phyloP scores from a whole-genome alignment of 2,329 filamentous ascomycete genomes.

The Colletotrichum abscissum region DNA sequence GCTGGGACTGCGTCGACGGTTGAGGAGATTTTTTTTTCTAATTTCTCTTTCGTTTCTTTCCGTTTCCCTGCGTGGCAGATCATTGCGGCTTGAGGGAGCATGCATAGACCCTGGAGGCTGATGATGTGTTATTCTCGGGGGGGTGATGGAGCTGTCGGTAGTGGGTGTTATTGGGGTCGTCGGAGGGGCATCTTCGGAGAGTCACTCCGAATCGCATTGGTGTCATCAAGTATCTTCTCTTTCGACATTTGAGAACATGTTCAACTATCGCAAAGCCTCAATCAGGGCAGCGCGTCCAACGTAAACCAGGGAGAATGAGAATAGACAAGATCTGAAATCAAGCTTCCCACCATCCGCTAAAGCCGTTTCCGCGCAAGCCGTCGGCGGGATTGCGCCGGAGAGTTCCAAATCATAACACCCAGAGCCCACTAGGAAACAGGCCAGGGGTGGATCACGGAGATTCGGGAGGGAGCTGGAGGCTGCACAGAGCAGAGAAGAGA shows the following conservation, averaged over 20 bases:
- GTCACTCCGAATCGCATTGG: background rate
- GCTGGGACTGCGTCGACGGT: background rate
- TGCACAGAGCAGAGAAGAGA: background rate
- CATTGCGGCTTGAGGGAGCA: conserved; percentile 12
- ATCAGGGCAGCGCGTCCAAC: no score
- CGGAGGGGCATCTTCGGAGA: background rate
- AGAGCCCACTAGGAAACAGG: no score
- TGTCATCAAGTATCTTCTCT: no score
- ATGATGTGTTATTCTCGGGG: background rate
- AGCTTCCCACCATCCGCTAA: background rate
- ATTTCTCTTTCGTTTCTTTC: background rate
- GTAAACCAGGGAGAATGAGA: background rate
- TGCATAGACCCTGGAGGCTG: conserved; percentile 18
- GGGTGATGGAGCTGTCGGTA: background rate
- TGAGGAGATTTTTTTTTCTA: background rate
- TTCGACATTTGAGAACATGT: background rate
- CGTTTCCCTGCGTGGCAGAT: background rate
- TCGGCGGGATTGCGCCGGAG: background rate
- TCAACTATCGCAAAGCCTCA: background rate
- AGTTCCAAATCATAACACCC: background rate
- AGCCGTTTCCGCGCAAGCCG: background rate
- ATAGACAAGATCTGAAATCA: background rate
- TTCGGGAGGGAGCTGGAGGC: no score
- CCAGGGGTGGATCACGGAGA: background rate
- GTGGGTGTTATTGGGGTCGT: conserved; percentile 10